Evolutionary conservation across 108 stramenopile species (phyloP).

Genomic region (Cylindrotheca fusiformis): DNA sequence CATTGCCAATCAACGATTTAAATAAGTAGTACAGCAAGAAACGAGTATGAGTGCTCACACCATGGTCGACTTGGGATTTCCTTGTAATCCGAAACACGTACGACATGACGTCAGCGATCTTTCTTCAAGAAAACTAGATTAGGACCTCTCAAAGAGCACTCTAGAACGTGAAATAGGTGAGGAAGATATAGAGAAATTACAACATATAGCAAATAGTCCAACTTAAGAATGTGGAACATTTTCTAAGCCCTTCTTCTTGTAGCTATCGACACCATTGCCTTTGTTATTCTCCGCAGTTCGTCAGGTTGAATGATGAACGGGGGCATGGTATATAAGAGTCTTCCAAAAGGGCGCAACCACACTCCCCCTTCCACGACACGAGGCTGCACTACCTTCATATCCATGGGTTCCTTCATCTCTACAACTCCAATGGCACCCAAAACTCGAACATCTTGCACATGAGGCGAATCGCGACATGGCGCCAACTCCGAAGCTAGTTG

Average conservation of each 20-base stretch:
- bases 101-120: too few species aligned
- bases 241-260: conserved; percentile 14
- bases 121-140: too few species aligned
- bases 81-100: too few species aligned
- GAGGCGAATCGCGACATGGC: conserved; percentile 44
- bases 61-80: too few species aligned
- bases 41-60: too few species aligned
- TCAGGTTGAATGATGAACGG: conserved; percentile 54
- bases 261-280: conserved; percentile 39
- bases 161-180: too few species aligned
- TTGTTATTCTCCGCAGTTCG: conserved; percentile 39
- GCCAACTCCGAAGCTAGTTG: conserved; percentile 46
- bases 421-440: conserved; percentile 87
- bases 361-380: conserved; percentile 64
- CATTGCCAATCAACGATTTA: too few species aligned
- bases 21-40: too few species aligned
- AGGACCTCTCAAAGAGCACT: too few species aligned
- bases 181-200: too few species aligned
- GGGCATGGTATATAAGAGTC: conserved; percentile 85
- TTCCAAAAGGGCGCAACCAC: conserved; percentile 81
- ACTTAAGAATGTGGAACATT: too few species aligned
- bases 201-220: too few species aligned
- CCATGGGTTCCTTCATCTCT: conserved; percentile 69
- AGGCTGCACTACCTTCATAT: conserved; percentile 57
- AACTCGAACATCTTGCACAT: conserved; percentile 75